These are phyloP conservation scores for Pythium oligandrum DNA, from an alignment of 352 stramenopile genomes.

Conservation along the genomic window DNA sequence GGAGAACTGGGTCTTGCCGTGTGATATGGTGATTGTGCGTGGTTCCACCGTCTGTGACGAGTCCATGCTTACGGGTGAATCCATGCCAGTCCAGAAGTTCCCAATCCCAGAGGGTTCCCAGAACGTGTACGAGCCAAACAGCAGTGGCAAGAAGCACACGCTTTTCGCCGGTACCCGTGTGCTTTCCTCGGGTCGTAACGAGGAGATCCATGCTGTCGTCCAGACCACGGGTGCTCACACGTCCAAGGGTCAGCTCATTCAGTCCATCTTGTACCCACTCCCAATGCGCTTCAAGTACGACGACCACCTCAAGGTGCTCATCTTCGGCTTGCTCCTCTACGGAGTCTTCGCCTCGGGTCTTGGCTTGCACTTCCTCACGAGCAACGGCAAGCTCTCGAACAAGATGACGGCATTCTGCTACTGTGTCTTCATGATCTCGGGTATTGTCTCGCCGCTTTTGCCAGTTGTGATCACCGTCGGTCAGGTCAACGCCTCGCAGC, in stretches of 20 bases:
- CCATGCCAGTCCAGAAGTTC: slow-evolving; percentile 87
- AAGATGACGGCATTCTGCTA: slow-evolving; percentile 65
- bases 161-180: slow-evolving; percentile 83
- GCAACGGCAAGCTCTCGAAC: slow-evolving; percentile 65
- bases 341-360: slow-evolving; percentile 68
- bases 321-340: slow-evolving; percentile 75
- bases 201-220: slow-evolving; percentile 75
- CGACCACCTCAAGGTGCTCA: slow-evolving; percentile 80
- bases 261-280: slow-evolving; percentile 82
- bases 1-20: slow-evolving; percentile 70
- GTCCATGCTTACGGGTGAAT: slow-evolving; percentile 73
- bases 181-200: slow-evolving; percentile 54
- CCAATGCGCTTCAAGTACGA: slow-evolving; percentile 91
- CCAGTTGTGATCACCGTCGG: slow-evolving; percentile 88
- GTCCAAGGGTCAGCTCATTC: slow-evolving; percentile 76
- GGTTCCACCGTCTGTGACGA: slow-evolving; percentile 68
- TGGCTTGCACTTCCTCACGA: slow-evolving; percentile 70
- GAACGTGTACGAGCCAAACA: slow-evolving; percentile 48
- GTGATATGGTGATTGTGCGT: slow-evolving; percentile 66
- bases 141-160: slow-evolving; percentile 78
- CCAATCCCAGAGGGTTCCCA: slow-evolving; percentile 41
- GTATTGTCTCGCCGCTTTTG: slow-evolving; percentile 78
- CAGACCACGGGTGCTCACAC: slow-evolving; percentile 82
- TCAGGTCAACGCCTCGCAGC: slow-evolving; percentile 80
- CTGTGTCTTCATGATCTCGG: slow-evolving; percentile 78